phyloP scores from a whole-genome alignment of 2,329 filamentous ascomycete species.

The Trichoderma sp. region DNA sequence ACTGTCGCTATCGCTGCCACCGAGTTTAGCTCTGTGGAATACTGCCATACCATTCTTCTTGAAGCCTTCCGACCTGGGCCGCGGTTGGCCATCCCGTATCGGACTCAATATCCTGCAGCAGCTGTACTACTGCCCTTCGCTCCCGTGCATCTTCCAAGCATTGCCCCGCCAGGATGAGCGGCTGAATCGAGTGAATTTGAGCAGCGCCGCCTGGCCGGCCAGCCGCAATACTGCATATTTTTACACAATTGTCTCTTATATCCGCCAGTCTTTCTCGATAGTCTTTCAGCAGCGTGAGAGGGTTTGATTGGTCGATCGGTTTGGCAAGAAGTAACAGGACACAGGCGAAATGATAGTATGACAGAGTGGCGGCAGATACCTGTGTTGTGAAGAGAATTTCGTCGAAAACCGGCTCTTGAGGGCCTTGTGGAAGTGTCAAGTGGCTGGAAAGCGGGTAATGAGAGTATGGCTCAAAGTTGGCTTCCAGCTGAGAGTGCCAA shows the following conservation, averaged over 20 bases:
- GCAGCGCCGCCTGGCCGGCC: not conserved
- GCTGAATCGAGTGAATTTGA: not conserved
- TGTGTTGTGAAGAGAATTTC: constrained; percentile 1
- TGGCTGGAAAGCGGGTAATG: constrained; percentile 14
- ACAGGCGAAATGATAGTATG: constrained; percentile 8
- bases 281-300: not conserved
- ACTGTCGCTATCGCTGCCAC: not conserved
- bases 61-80: not conserved
- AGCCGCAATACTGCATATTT: constrained; percentile 9
- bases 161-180: constrained; percentile 6
- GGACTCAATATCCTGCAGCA: constrained; percentile 5
- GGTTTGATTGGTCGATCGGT: constrained; percentile 10
- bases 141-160: constrained; percentile 10
- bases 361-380: constrained; percentile 5
- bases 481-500: not conserved
- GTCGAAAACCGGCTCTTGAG: not conserved
- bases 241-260: not conserved
- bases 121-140: not conserved
- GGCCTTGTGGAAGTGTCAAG: constrained; percentile 6
- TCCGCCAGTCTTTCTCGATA: constrained; percentile 2
- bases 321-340: constrained; percentile 10
- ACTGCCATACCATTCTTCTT: constrained; percentile 1
- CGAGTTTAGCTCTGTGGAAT: not conserved
- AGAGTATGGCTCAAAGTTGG: constrained; percentile 2
- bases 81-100: constrained; percentile 7